Evolutionary conservation across 192 early-diverging fungal species (phyloP).

Genomic region (Coemansia sp.): DNA sequence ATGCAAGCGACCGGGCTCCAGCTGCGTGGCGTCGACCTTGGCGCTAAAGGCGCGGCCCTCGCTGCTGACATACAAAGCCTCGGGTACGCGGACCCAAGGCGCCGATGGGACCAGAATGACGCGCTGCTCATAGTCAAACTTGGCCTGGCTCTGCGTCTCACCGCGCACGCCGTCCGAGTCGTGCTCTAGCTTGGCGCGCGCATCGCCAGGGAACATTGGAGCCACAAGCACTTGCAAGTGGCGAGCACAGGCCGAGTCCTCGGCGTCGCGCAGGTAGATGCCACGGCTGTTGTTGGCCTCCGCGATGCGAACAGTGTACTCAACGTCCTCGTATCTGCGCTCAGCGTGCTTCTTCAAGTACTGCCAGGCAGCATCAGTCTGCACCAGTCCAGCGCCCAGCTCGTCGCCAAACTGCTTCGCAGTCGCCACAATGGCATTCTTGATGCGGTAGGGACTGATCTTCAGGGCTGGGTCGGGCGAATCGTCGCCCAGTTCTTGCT

Average conservation of each 20-base stretch:
- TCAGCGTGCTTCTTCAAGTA: constrained; percentile 68
- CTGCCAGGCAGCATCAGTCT: constrained; percentile 86
- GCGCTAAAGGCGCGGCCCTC: constrained; percentile 68
- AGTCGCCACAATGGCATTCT: constrained; percentile 73
- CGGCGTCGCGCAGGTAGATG: constrained; percentile 83
- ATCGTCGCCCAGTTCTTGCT: constrained; percentile 47
- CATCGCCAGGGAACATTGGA: constrained; percentile 40
- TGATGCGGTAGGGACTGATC: constrained; percentile 82
- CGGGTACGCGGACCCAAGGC: constrained; percentile 79
- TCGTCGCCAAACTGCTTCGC: constrained; percentile 79
- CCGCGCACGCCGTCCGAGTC: constrained; percentile 62
- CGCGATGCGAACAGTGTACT: constrained; percentile 57
- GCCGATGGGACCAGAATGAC: constrained; percentile 69
- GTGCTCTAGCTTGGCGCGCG: constrained; percentile 66
- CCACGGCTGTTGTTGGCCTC: constrained; percentile 53
- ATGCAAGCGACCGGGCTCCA: constrained; percentile 79
- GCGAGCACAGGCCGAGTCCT: constrained; percentile 69
- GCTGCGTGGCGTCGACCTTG: constrained; percentile 77
- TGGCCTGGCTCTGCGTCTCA: constrained; percentile 59
- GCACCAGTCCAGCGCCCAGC: constrained; percentile 78
- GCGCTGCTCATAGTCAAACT: constrained; percentile 80
- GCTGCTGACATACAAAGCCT: constrained; percentile 71
- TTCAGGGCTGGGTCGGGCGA: constrained; percentile 59
- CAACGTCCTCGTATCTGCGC: constrained; percentile 67
- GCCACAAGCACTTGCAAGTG: constrained; percentile 52